phyloP scores from a whole-genome alignment of 768 basidiomycete species.

The Kwoniella sp. region DNA sequence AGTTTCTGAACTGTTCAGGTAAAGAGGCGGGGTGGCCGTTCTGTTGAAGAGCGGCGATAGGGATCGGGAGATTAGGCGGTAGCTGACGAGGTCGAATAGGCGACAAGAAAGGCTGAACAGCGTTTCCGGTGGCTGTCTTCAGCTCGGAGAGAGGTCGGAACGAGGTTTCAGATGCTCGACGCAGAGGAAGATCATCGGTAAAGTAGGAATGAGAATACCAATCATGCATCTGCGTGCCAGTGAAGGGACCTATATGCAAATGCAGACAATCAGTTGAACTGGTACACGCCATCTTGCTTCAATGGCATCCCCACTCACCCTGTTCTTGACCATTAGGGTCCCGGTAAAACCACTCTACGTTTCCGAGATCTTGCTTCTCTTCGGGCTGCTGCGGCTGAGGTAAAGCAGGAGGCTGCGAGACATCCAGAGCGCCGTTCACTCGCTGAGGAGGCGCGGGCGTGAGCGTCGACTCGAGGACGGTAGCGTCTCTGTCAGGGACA shows the following conservation, averaged over 20 bases:
- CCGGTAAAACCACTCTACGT: constrained; percentile 84
- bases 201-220: constrained; percentile 94
- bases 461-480: constrained; percentile 23
- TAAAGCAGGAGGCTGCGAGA: not conserved
- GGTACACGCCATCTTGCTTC: not conserved
- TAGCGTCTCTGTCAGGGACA: constrained; percentile 49
- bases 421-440: constrained; percentile 2
- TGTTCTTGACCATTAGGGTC: constrained; percentile 90
- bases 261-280: not conserved
- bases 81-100: constrained; percentile 60
- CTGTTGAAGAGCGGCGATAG: constrained; percentile 26
- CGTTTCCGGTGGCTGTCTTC: constrained; percentile 53
- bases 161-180: constrained; percentile 60
- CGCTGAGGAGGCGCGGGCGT: constrained; percentile 15
- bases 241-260: constrained; percentile 74
- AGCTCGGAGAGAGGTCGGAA: constrained; percentile 57
- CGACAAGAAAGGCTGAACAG: constrained; percentile 57
- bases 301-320: constrained; percentile 62
- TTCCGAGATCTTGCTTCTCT: constrained; percentile 36
- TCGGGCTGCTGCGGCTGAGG: constrained; percentile 6
- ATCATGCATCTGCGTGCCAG: constrained; percentile 86
- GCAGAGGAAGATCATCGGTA: constrained; percentile 76
- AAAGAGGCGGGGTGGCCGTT: constrained; percentile 20
- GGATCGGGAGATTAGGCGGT: constrained; percentile 58
- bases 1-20: constrained; percentile 26